Evolutionary conservation across 371 early-diverging fungal species (phyloP), one percentile per base, ranked within the genome.

Genomic region (Mucor velutinosus): DNA sequence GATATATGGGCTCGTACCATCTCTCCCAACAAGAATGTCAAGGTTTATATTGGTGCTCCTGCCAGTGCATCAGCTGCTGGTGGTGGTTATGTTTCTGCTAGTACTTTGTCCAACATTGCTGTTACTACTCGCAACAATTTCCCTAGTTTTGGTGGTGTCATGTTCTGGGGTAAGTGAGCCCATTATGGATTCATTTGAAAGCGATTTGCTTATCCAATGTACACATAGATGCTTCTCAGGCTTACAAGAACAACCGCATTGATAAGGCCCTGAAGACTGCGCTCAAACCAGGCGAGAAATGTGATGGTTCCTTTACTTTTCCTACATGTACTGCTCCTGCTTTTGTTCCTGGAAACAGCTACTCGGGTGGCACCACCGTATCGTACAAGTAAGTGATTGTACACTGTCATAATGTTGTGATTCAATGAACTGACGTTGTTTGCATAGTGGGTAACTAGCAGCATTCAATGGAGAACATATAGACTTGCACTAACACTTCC

Each of bases 131-230:
- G 72, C 14, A 43, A 69, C 17, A 58, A 39, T 25, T 78, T 79
- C 67, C 77, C 79, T 51, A 86, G 85, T 41, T 86, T 89, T 62
- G 89, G 89, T 25, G 89, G 89, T 51, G 77, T 88, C 12, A 89
- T 89, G 89, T 82, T 85, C 23, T 89, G 89, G 89, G 83, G 81
- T 81, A 76, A 69, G 12, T 76, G 23, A 10, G 1, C 3, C 3
- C 10, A 25, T 11, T 25, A 2, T 27, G 10, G 10, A 3, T 7
- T 27, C 15, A 43, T 19, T 45, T 21, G 19, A 0, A 45, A 19
- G 6, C 7, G 19, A 3, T 23, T 37, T 37, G 15, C 25, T 37
- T 45, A 23, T 7, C 11, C 19, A 19, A 25, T 60, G 7, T 14
- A 41, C n/a, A 32, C 19, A 15, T 70, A 79, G 81, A 82, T 74